phyloP scores from a whole-genome alignment of 108 stramenopile genomes.

The Nitzschia sp. region DNA sequence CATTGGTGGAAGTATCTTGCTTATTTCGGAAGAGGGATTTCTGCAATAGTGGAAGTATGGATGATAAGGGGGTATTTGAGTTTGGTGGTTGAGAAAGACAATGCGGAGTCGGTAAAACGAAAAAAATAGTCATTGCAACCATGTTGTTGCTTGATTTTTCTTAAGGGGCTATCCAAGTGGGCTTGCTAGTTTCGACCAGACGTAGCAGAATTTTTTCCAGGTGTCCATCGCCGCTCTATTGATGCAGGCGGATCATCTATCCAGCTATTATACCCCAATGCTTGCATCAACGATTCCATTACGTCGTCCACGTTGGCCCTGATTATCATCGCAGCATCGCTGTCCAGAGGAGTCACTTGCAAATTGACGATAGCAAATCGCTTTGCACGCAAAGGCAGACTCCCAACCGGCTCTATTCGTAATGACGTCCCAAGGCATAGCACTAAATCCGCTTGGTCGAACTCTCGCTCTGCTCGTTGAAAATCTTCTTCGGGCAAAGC shows the following conservation, averaged over 20 bases:
- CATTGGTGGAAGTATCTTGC: slow-evolving; percentile 13
- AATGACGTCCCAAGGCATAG: slow-evolving; percentile 85
- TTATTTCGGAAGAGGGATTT: slow-evolving; percentile 3
- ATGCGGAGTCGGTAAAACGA: background rate
- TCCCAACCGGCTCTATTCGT: slow-evolving; percentile 84
- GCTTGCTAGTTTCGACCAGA: too few relatives aligned
- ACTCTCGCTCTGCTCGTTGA: slow-evolving; percentile 57
- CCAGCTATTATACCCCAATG: slow-evolving; percentile 43
- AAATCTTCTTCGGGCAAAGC: slow-evolving; percentile 72
- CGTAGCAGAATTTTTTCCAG: background rate
- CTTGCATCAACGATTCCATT: slow-evolving; percentile 64
- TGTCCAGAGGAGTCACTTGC: slow-evolving; percentile 84
- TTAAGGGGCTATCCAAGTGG: too few relatives aligned
- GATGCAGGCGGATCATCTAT: slow-evolving; percentile 2
- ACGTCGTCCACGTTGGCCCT: slow-evolving; percentile 79
- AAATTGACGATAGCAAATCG: slow-evolving; percentile 87
- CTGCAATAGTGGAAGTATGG: slow-evolving; percentile 18
- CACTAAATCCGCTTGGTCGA: slow-evolving; percentile 69
- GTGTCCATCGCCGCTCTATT: slow-evolving; percentile 35
- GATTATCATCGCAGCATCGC: slow-evolving; percentile 67
- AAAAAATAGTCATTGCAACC: background rate
- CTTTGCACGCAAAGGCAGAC: slow-evolving; percentile 62
- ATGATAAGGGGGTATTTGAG: slow-evolving; percentile 2
- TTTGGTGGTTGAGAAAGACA: slow-evolving; percentile 10
- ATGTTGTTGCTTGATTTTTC: too few relatives aligned